Conservation (phyloP, 2,329 filamentous ascomycete species). For the Hymenoscyphus albidus region DNA sequence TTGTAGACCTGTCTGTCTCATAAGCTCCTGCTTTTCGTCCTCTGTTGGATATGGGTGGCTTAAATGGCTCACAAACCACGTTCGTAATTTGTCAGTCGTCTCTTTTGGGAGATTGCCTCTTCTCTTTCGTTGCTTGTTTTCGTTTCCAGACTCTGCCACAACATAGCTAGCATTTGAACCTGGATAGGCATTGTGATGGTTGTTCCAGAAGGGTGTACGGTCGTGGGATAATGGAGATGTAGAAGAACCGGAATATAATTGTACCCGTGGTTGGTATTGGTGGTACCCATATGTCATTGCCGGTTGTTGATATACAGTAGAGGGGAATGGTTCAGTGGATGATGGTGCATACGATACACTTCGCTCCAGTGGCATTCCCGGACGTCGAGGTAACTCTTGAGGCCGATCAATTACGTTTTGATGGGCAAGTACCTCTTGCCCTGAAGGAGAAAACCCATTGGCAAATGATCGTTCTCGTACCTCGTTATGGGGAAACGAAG, state of each 20-base stretch:
- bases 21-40: slow-evolving; percentile 80
- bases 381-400: slow-evolving; percentile 18
- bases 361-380: slow-evolving; percentile 12
- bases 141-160: slow-evolving; percentile 16
- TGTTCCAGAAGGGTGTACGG: slow-evolving; percentile 24
- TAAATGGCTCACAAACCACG: slow-evolving; percentile 76
- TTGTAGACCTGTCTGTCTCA: slow-evolving; percentile 70
- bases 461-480: not conserved
- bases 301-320: slow-evolving; percentile 13
- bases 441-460: not conserved
- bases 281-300: slow-evolving; percentile 22
- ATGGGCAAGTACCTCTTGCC: not conserved
- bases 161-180: slow-evolving; percentile 10
- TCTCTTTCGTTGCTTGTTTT: slow-evolving; percentile 47
- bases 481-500: not conserved
- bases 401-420: slow-evolving; percentile 10
- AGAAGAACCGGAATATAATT: slow-evolving; percentile 22
- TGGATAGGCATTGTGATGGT: slow-evolving; percentile 14
- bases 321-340: slow-evolving; percentile 11
- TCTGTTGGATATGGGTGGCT: slow-evolving; percentile 83
- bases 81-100: slow-evolving; percentile 74
- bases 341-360: not conserved
- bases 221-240: slow-evolving; percentile 20
- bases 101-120: slow-evolving; percentile 89
- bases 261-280: slow-evolving; percentile 19